Conservation (phyloP, 352 stramenopile species). For the Pythium diclinum region DNA sequence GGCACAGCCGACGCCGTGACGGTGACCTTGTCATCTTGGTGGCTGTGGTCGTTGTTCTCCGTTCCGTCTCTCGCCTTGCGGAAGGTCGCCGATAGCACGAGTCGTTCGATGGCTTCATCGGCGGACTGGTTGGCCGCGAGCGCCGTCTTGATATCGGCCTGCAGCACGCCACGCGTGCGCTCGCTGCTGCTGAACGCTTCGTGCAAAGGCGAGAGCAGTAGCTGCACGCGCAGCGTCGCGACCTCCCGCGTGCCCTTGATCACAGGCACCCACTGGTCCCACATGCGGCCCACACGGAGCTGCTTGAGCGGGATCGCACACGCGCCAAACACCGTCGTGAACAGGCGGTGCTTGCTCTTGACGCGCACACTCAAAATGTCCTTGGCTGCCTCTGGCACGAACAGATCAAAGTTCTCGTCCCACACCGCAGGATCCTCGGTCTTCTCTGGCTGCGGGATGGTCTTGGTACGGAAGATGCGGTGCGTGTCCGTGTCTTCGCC, state of each 20-base stretch:
- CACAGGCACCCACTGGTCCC: constrained; percentile 28
- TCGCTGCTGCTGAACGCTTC: constrained; percentile 7
- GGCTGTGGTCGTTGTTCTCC: neutral
- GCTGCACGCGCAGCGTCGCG: constrained; percentile 22
- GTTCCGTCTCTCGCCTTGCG: constrained; percentile 7
- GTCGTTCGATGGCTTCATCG: constrained; percentile 57
- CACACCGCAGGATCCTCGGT: constrained; percentile 28
- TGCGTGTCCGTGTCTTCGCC: constrained; percentile 23
- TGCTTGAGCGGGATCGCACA: constrained; percentile 26
- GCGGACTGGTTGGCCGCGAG: constrained; percentile 53
- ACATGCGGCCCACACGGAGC: constrained; percentile 15
- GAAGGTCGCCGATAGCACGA: constrained; percentile 29
- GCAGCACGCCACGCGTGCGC: constrained; percentile 32
- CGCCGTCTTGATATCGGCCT: constrained; percentile 39
- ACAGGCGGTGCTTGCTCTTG: constrained; percentile 27
- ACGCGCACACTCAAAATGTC: constrained; percentile 31
- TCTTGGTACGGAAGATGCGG: constrained; percentile 49
- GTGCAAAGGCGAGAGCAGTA: constrained; percentile 20
- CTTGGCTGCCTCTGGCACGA: constrained; percentile 24
- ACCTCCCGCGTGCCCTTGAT: constrained; percentile 26
- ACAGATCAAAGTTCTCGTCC: constrained; percentile 57
- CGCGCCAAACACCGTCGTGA: constrained; percentile 16
- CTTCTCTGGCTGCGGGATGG: constrained; percentile 15
- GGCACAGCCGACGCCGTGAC: neutral
- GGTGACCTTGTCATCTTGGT: neutral